phyloP scores from a whole-genome alignment of 768 basidiomycete genomes.

The Mycena olivaceomarginata region DNA sequence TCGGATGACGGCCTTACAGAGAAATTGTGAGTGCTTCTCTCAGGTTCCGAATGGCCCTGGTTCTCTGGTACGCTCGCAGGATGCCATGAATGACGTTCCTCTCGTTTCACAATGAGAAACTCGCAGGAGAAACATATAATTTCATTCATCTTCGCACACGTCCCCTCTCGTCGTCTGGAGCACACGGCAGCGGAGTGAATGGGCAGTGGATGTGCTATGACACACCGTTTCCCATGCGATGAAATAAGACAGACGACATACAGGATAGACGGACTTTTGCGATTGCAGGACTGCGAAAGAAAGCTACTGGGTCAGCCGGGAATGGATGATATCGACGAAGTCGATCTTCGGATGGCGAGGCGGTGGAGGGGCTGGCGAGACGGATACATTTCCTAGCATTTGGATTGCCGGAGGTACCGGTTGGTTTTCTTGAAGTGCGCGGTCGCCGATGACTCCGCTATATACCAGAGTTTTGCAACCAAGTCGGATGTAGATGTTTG shows the following conservation, averaged over 20 bases:
- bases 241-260: too few relatives aligned
- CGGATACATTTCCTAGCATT: too few relatives aligned
- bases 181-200: background rate
- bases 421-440: too few relatives aligned
- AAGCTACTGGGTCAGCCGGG: background rate
- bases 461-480: too few relatives aligned
- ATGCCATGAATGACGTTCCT: constrained; percentile 33
- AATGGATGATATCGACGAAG: constrained; percentile 1
- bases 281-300: constrained; percentile 22
- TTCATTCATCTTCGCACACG: constrained; percentile 33
- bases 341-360: constrained; percentile 13
- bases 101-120: constrained; percentile 34
- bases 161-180: background rate
- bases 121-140: constrained; percentile 35
- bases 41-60: too few relatives aligned
- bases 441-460: too few relatives aligned
- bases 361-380: constrained; percentile 11
- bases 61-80: background rate
- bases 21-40: constrained; percentile 12
- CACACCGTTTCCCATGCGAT: too few relatives aligned
- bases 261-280: constrained; percentile 24
- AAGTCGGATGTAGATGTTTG: too few relatives aligned
- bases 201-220: constrained; percentile 26
- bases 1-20: background rate
- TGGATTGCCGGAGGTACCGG: too few relatives aligned